Base-by-base conservation (phyloP, 768 basidiomycete genomes). In the Trametes meyenii region DNA sequence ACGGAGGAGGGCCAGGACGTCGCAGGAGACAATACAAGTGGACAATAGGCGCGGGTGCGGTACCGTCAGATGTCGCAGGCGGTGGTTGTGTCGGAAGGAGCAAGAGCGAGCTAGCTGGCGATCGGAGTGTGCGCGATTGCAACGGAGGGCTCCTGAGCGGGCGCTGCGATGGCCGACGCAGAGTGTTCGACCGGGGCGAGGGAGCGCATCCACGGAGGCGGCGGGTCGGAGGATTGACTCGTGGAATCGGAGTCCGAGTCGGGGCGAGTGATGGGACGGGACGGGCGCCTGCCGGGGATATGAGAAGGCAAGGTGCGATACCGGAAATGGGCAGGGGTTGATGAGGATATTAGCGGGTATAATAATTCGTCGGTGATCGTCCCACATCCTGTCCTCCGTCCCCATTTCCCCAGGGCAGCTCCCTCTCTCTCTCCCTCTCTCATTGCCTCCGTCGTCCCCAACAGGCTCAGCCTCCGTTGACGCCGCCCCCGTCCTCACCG, bases 281-380 rank as follows among this genome's bases (percentile, higher is more conserved):
- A 19, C 38, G 50, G 44, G 61, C 61, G 61, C 43, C 19, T 56
- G 33, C 11, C 17, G 50, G 40, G 19, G 54, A 50, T 54, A 36
- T 62, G 50, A 44, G 35, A 42, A 48, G 26, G 14, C 39, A 40
- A 43, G 39, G 60, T 50, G 55, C 50, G 61, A 40, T 40, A 40
- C 62, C 57, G 24, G 17, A 63, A 44, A 39, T 24, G 57, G 56
- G 17, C 50, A 50, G 33, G 48, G 33, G 12, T 23, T 61, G 59
- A 61, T 58, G 59, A 38, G 59, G 36, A 39, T 35, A 39, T 55
- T 56, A 26, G 58, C 63, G 56, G 63, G 56, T 42, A 42, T 45
- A 64, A 61, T 61, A 65, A 61, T 53, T 61, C 33, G 50, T 16
- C 38, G 45, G 17, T 35, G 49, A 65, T 65, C 64, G 64, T 58